These are phyloP conservation scores for Porpolomopsis calyptriformis DNA, from an alignment of 768 basidiomycete genomes.

Conservation along the genomic window DNA sequence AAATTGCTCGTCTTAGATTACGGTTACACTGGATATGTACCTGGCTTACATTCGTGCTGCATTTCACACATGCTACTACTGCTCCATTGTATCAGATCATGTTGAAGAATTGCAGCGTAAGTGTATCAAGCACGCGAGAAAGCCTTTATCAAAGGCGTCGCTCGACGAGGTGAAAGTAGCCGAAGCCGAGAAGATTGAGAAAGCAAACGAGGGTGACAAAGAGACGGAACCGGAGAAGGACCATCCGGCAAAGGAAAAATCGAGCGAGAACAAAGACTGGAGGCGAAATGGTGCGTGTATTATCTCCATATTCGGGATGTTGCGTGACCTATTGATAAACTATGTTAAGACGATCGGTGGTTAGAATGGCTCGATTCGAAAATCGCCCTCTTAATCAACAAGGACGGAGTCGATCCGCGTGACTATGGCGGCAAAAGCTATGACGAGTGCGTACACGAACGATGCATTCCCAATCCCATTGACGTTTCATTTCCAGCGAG, in stretches of 20 bases:
- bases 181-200: conserved; percentile 39
- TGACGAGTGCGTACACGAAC: conserved; percentile 56
- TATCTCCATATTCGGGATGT: conserved; percentile 5
- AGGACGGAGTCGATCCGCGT: conserved; percentile 70
- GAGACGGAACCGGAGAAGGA: conserved; percentile 28
- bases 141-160: conserved; percentile 51
- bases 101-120: conserved; percentile 91
- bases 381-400: conserved; percentile 69
- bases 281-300: conserved; percentile 54
- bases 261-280: conserved; percentile 28
- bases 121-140: conserved; percentile 86
- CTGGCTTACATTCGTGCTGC: conserved; percentile 87
- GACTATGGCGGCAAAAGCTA: conserved; percentile 84
- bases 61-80: conserved; percentile 96
- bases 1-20: conserved; percentile 38
- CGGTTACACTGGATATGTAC: conserved; percentile 82
- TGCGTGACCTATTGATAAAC: conserved; percentile 4
- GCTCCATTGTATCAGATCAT: conserved; percentile 85
- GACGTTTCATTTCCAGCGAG: conserved; percentile 42
- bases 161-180: conserved; percentile 52
- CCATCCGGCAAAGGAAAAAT: conserved; percentile 12
- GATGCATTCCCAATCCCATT: neutral
- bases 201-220: conserved; percentile 29
- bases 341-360: conserved; percentile 70
- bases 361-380: conserved; percentile 82